These are phyloP conservation scores for Aristolochia fimbriata DNA, from an alignment of 164 flowering plant species.

Conservation along the genomic window DNA sequence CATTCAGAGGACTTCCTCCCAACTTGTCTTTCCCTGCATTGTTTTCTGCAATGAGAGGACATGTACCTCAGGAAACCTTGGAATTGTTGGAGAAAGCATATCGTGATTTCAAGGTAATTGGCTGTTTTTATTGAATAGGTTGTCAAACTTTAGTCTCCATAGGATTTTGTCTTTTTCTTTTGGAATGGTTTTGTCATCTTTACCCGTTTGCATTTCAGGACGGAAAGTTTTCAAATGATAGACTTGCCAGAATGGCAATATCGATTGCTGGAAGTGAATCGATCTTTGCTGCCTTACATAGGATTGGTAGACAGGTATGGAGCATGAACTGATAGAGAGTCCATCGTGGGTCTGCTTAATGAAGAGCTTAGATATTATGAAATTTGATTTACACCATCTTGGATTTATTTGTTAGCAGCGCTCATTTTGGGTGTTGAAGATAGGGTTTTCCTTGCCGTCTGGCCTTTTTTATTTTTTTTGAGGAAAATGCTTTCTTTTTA, in stretches of 20 bases:
- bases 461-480: too few species aligned
- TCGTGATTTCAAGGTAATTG: conserved; percentile 21
- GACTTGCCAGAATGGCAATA: conserved; percentile 25
- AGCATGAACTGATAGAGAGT: too few species aligned
- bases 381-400: too few species aligned
- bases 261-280: conserved; percentile 33
- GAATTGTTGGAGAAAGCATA: conserved; percentile 11
- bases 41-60: conserved; percentile 8
- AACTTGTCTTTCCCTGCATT: conserved; percentile 5
- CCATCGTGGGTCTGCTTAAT: too few species aligned
- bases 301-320: conserved; percentile 17
- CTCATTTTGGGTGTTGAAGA: too few species aligned
- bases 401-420: too few species aligned
- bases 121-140: too few species aligned
- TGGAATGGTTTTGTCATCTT: neutral
- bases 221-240: conserved; percentile 31
- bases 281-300: conserved; percentile 22
- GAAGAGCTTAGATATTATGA: too few species aligned
- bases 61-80: conserved; percentile 11
- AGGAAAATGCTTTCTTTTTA: too few species aligned
- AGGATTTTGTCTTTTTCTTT: neutral
- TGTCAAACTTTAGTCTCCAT: neutral
- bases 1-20: neutral
- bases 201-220: conserved; percentile 18
- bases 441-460: too few species aligned